Base-by-base conservation (phyloP, 2,329 filamentous ascomycete species). In the Tolypocladium tropicale region DNA sequence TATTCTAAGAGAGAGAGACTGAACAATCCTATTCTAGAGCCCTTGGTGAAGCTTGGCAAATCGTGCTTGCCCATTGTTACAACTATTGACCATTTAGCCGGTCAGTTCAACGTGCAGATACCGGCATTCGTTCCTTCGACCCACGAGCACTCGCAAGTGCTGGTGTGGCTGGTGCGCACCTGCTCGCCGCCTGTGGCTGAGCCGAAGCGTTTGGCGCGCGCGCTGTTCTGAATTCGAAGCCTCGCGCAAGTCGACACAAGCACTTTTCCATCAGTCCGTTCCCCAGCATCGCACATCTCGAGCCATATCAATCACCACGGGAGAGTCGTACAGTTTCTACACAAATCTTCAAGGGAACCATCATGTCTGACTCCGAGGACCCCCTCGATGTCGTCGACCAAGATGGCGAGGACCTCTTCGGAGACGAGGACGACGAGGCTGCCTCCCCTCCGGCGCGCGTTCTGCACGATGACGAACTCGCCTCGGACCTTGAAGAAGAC, bases 391-490 rank as follows among this genome's bases (percentile, higher is more conserved):
- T 73, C 57, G 73, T 80, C 56, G 80, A 82, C 56, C 78, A 78
- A 53, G 80, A 74, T 56, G 82, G 76, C 57, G 82, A 83, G 64
- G 83, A 85, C 65, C 76, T 85, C 50, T 85, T 86, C 59, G 83
- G 82, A 54, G 81, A 83, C 56, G 80, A 78, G 53, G 80, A 74
- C 39, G 76, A 83, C 57, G 83, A 86, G 36, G 61, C 66, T 52
- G 61, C 64, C 70, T 83, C 61, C 79, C 84, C 53, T 79, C 84
- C 84, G 66, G 84, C 84, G 62, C 80, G 82, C 62, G 79, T 78
- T 50, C 75, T 85, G 21, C 79, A 80, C 64, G 87, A 91, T 64
- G 81, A 84, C 60, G 79, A 81, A 25, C 72, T 81, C 6, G 77
- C 72, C 30, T 81, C 78, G 2, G 79, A 83, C 16, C 72, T 70